Percentiles rank a stretch among this genome's conserved stretches.
Conservation (phyloP, 352 stramenopile genomes). For the Globisporangium carolinianum region DNA sequence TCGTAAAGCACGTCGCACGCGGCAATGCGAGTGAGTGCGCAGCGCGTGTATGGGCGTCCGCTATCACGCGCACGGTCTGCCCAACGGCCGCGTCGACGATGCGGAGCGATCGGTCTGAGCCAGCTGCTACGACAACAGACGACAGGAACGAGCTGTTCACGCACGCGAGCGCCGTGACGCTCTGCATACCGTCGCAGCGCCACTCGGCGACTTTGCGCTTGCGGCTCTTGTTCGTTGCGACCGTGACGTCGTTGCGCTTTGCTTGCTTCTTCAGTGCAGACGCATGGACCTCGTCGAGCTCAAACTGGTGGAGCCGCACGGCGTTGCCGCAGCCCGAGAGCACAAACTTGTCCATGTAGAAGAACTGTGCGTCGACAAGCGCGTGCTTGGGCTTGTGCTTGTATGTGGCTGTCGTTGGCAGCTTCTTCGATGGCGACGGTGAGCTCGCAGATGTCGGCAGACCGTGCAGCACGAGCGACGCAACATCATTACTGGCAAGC, state of each 20-base stretch:
- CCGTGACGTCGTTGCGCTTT: slow-evolving; percentile 28
- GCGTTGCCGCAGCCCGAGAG: slow-evolving; percentile 57
- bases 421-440: slow-evolving; percentile 12
- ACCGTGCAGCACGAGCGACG: slow-evolving; percentile 52
- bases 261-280: slow-evolving; percentile 28
- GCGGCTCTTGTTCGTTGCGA: slow-evolving; percentile 48
- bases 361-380: slow-evolving; percentile 70
- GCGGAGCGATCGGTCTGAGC: slow-evolving; percentile 69
- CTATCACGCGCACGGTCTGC: slow-evolving; percentile 49
- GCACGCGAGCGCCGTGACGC: slow-evolving; percentile 56
- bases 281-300: slow-evolving; percentile 55
- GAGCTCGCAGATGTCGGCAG: slow-evolving; percentile 18
- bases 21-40: slow-evolving; percentile 65
- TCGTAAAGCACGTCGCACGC: slow-evolving; percentile 54
- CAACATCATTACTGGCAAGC: slow-evolving; percentile 50
- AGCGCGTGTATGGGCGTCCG: slow-evolving; percentile 49
- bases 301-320: slow-evolving; percentile 65
- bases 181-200: slow-evolving; percentile 57
- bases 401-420: too few relatives aligned
- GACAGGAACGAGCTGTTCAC: slow-evolving; percentile 82
- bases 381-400: slow-evolving; percentile 22
- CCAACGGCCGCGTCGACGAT: slow-evolving; percentile 67
- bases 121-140: slow-evolving; percentile 56
- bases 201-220: slow-evolving; percentile 68
- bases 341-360: slow-evolving; percentile 88